A percentile compares a stretch with the other conserved stretches of the same genome.
Evolutionary conservation across 2,329 filamentous ascomycete species (phyloP).

Genomic region (Fusarium longipes): DNA sequence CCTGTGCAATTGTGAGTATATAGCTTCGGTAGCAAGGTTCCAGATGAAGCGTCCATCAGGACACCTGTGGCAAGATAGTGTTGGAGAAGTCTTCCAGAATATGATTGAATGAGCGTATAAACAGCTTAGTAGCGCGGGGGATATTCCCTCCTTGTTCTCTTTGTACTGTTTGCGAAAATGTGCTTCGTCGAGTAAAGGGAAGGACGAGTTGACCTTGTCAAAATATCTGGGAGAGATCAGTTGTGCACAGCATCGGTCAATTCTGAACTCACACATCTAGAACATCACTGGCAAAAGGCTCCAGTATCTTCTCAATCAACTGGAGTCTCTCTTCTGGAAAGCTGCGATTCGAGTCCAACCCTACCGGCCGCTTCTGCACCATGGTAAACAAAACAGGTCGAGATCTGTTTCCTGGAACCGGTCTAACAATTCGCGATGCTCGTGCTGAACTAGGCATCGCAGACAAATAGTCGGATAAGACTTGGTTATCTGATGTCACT

Average conservation of each 20-base stretch:
- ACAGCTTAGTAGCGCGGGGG: constrained; percentile 66
- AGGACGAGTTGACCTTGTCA: constrained; percentile 65
- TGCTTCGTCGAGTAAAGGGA: constrained; percentile 68
- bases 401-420: constrained; percentile 48
- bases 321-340: constrained; percentile 61
- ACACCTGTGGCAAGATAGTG: constrained; percentile 58
- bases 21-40: constrained; percentile 69
- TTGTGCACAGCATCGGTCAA: accelerated
- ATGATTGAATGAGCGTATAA: constrained; percentile 68
- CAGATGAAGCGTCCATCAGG: constrained; percentile 71
- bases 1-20: constrained; percentile 69
- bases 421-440: constrained; percentile 48
- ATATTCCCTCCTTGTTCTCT: constrained; percentile 59
- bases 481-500: constrained; percentile 68
- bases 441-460: constrained; percentile 47
- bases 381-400: constrained; percentile 59
- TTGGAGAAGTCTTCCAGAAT: constrained; percentile 65
- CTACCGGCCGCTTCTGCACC: constrained; percentile 60
- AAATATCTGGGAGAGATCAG: constrained; percentile 39
- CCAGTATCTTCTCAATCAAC: constrained; percentile 68
- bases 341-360: constrained; percentile 53
- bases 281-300: constrained; percentile 63
- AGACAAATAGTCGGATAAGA: constrained; percentile 68
- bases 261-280: constrained; percentile 57
- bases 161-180: constrained; percentile 63